A percentile compares a stretch with the other conserved stretches of the same genome.
Evolutionary conservation across 257 asterid genomes (phyloP).

Genomic region (Mentha longifolia): DNA sequence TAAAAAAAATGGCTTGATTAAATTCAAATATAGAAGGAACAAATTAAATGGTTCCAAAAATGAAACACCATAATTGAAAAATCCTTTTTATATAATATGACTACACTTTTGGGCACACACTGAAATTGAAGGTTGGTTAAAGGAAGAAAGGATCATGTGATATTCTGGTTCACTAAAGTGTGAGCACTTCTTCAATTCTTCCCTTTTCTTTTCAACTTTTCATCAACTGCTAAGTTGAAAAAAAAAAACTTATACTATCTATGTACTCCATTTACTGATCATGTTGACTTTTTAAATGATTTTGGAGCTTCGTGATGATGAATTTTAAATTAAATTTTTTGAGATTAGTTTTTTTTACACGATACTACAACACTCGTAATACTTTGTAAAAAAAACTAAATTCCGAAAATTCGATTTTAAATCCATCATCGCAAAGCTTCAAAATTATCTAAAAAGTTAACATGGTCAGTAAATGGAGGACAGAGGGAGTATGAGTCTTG

Average conservation of each 20-base stretch:
- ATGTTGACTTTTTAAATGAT: too few species aligned
- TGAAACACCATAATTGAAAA: constrained; percentile 20
- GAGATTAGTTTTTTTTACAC: too few species aligned
- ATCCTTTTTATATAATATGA: constrained; percentile 12
- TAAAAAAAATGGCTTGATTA: background rate
- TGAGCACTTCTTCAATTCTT: constrained; percentile 27
- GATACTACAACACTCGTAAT: too few species aligned
- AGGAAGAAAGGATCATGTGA: constrained; percentile 37
- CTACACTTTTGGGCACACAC: constrained; percentile 26
- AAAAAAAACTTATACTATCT: too few species aligned
- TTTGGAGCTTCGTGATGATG: too few species aligned
- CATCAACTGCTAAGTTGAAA: background rate
- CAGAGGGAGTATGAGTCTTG: constrained; percentile 8
- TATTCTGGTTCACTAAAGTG: constrained; percentile 29
- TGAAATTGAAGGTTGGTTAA: constrained; percentile 27
- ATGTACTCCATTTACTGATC: too few species aligned
- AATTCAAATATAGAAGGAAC: background rate
- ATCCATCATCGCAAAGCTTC: too few species aligned
- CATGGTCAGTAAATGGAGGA: too few species aligned
- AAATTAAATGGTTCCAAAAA: constrained; percentile 31
- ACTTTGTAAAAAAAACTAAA: too few species aligned
- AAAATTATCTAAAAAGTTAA: too few species aligned
- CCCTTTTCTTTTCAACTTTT: constrained; percentile 21
- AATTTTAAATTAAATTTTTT: too few species aligned
- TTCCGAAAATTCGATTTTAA: too few species aligned